phyloP scores from a whole-genome alignment of 768 basidiomycete species.

The Trametes villosa region DNA sequence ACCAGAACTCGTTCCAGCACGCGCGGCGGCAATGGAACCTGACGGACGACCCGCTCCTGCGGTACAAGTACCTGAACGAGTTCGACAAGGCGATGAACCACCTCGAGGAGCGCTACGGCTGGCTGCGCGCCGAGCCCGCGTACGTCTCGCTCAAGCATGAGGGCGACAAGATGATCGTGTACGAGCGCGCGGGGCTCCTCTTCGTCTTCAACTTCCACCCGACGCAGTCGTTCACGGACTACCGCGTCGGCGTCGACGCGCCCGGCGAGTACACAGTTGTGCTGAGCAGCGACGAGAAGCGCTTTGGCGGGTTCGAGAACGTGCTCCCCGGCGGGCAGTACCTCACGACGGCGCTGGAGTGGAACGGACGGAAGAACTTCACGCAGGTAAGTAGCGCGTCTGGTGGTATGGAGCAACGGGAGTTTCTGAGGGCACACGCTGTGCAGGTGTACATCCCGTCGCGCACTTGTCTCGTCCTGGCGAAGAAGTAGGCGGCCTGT shows the following conservation, averaged over 20 bases:
- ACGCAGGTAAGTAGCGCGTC: slow-evolving; percentile 62
- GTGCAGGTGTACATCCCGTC: slow-evolving; percentile 71
- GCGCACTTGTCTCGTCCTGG: slow-evolving; percentile 69
- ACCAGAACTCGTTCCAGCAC: slow-evolving; percentile 95
- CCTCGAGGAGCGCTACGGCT: slow-evolving; percentile 76
- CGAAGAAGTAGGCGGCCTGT: slow-evolving; percentile 42
- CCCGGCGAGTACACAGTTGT: slow-evolving; percentile 85
- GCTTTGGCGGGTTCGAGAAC: slow-evolving; percentile 91
- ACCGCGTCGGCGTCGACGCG: slow-evolving; percentile 87
- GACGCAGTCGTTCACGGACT: slow-evolving; percentile 88
- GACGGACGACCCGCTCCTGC: slow-evolving; percentile 79
- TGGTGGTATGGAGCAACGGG: not conserved
- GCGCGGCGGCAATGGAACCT: slow-evolving; percentile 97
- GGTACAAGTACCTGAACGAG: slow-evolving; percentile 94
- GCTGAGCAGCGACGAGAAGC: slow-evolving; percentile 83
- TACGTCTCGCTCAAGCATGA: slow-evolving; percentile 96
- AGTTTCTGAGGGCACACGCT: slow-evolving; percentile 2
- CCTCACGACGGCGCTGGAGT: slow-evolving; percentile 83
- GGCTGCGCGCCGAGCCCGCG: slow-evolving; percentile 85
- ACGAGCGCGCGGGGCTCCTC: slow-evolving; percentile 89
- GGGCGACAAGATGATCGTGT: slow-evolving; percentile 89
- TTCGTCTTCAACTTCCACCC: slow-evolving; percentile 99
- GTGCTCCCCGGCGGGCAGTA: slow-evolving; percentile 64
- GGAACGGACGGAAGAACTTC: slow-evolving; percentile 94
- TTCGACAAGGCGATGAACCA: slow-evolving; percentile 94